Evolutionary conservation across 1,284 basidiomycete genomes (phyloP).

Genomic region (Ganoderma sinense): DNA sequence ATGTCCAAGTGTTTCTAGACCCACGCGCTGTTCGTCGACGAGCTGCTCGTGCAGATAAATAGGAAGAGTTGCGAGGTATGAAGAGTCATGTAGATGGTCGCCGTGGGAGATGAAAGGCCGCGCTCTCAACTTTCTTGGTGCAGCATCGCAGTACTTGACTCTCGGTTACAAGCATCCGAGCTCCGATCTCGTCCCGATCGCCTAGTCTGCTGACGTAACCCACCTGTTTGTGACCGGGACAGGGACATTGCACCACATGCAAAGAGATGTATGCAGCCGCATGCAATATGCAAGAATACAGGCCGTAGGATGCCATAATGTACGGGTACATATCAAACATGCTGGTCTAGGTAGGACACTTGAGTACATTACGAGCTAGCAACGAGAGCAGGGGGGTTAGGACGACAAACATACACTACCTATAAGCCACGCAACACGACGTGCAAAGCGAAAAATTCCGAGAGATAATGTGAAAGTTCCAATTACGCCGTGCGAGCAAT

Average conservation of each 20-base stretch:
- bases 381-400: slow-evolving; percentile 30
- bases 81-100: slow-evolving; percentile 30
- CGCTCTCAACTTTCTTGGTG: background rate
- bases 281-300: slow-evolving; percentile 30
- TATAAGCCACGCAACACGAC: slow-evolving; percentile 19
- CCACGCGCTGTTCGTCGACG: slow-evolving; percentile 15
- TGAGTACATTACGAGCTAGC: slow-evolving; percentile 29
- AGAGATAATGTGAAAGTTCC: slow-evolving; percentile 17
- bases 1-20: slow-evolving; percentile 11
- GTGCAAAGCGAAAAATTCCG: slow-evolving; percentile 12
- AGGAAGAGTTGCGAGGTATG: slow-evolving; percentile 9
- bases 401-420: slow-evolving; percentile 33
- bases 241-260: background rate
- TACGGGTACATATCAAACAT: slow-evolving; percentile 27
- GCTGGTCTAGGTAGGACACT: slow-evolving; percentile 22
- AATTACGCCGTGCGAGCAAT: slow-evolving; percentile 2
- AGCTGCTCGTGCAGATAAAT: slow-evolving; percentile 29
- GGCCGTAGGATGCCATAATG: slow-evolving; percentile 30
- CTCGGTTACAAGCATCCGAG: slow-evolving; percentile 16
- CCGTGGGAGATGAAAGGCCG: slow-evolving; percentile 15
- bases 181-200: slow-evolving; percentile 10
- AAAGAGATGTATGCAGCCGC: background rate
- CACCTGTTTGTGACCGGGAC: background rate
- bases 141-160: background rate
- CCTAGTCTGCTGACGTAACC: slow-evolving; percentile 11